A percentile compares a stretch with the other conserved stretches of the same genome.
Evolutionary conservation across 2,329 filamentous ascomycete genomes (phyloP).

Genomic region (Xylariaceae sp.): DNA sequence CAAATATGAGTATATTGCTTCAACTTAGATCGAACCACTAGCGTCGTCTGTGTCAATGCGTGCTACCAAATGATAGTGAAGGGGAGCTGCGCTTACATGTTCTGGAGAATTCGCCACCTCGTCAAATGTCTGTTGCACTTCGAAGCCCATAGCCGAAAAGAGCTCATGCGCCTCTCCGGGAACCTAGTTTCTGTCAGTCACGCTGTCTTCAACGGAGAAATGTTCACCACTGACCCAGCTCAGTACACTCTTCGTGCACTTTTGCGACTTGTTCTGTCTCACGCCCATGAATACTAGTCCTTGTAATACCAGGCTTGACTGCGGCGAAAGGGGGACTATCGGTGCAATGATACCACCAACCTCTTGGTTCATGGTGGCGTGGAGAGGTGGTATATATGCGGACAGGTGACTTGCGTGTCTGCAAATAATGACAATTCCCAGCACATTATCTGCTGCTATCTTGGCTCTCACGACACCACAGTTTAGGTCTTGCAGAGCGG

Average conservation of each 20-base stretch:
- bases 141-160: constrained; percentile 43
- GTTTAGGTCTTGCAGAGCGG: constrained; percentile 72
- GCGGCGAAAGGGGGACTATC: constrained; percentile 72
- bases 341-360: constrained; percentile 82
- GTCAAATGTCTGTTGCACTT: constrained; percentile 42
- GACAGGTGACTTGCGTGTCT: constrained; percentile 71
- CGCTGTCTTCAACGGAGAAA: constrained; percentile 4
- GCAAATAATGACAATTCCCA: constrained; percentile 83
- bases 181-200: constrained; percentile 40
- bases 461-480: constrained; percentile 87
- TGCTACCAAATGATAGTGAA: background rate
- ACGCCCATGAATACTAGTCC: constrained; percentile 81
- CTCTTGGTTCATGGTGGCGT: constrained; percentile 59
- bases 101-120: constrained; percentile 44
- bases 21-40: constrained; percentile 38
- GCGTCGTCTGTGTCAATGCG: constrained; percentile 23
- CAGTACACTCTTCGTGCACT: constrained; percentile 73
- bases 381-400: constrained; percentile 72
- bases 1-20: background rate
- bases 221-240: constrained; percentile 71
- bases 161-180: constrained; percentile 41
- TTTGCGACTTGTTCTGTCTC: constrained; percentile 80
- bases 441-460: constrained; percentile 67
- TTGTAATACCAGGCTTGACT: constrained; percentile 73
- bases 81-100: constrained; percentile 35